Percentiles rank a stretch among this genome's conserved stretches.
phyloP scores from a whole-genome alignment of 495 filamentous ascomycete species.

The Hamigera avellanea region DNA sequence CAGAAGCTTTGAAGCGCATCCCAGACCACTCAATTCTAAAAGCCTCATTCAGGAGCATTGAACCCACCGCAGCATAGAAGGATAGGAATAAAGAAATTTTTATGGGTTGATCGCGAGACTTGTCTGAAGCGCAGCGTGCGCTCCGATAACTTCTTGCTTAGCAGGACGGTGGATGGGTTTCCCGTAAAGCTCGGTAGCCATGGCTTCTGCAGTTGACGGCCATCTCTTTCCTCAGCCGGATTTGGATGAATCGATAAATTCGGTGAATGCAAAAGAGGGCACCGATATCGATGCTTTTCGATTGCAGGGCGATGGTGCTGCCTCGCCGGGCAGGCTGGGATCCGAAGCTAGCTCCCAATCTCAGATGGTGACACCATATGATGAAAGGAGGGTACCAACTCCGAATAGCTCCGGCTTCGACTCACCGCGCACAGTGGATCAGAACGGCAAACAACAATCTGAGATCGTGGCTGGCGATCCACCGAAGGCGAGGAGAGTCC shows the following conservation, averaged over 20 bases:
- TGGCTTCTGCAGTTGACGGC: constrained; percentile 4
- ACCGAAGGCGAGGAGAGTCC: constrained; percentile 55
- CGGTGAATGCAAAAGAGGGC: background rate
- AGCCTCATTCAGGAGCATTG: no score
- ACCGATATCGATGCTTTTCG: constrained; percentile 1
- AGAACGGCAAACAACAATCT: constrained; percentile 13
- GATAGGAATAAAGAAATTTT: no score
- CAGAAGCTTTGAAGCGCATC: no score
- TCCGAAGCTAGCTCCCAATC: background rate
- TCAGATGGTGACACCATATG: constrained; percentile 1
- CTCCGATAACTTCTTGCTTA: no score
- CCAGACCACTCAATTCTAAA: no score
- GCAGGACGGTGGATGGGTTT: no score
- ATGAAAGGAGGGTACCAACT: constrained; percentile 8
- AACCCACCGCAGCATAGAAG: no score
- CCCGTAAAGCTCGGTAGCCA: background rate
- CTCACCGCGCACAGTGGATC: constrained; percentile 4
- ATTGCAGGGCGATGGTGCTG: background rate
- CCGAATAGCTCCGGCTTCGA: constrained; percentile 7
- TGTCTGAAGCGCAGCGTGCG: no score
- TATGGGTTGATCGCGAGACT: no score
- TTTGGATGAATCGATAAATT: constrained; percentile 1
- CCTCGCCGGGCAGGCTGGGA: no score
- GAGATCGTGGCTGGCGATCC: constrained; percentile 13
- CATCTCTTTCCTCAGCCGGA: constrained; percentile 3